Conservation (phyloP, 371 early-diverging fungal species). For the Haplosporangium sp. region DNA sequence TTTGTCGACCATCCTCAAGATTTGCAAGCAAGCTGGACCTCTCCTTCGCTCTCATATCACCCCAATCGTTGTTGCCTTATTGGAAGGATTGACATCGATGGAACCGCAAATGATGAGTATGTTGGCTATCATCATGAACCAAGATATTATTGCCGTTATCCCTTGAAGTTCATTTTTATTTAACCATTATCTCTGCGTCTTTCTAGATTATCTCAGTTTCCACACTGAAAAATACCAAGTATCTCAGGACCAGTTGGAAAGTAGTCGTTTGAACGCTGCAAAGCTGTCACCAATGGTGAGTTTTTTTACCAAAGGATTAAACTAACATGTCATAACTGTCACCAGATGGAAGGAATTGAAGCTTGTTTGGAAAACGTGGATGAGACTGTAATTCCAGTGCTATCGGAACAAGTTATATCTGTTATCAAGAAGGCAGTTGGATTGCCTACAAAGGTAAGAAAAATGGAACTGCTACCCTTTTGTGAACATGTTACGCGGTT, state of each 20-base stretch:
- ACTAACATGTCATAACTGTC: too few species aligned
- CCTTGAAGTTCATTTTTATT: too few species aligned
- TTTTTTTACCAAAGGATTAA: neutral
- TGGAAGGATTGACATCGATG: conserved; percentile 84
- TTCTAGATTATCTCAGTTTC: conserved; percentile 87
- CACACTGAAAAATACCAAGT: conserved; percentile 90
- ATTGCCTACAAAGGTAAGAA: conserved; percentile 85
- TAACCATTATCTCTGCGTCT: conserved; percentile 16
- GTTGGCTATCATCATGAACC: conserved; percentile 40
- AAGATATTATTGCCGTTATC: neutral
- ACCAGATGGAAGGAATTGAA: conserved; percentile 85
- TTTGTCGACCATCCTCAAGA: conserved; percentile 81
- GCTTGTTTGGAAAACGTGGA: conserved; percentile 82
- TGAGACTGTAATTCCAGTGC: conserved; percentile 68
- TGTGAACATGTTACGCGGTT: too few species aligned
- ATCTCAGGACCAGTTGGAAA: conserved; percentile 89
- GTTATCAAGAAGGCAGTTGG: conserved; percentile 90
- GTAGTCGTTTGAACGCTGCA: conserved; percentile 75
- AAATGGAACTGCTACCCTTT: too few species aligned
- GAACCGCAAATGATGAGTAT: conserved; percentile 78
- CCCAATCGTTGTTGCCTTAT: conserved; percentile 75
- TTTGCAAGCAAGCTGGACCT: conserved; percentile 81
- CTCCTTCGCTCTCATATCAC: conserved; percentile 82
- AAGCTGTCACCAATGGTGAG: conserved; percentile 80
- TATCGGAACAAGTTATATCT: conserved; percentile 75